Percentiles rank a stretch among this genome's conserved stretches.
These are phyloP conservation scores for Malus domestica DNA, from an alignment of 306 rosid genomes.

Conservation along the genomic window ASM211411v1 NC_041800.1:2014501-2015000, in stretches of 20 bases:
- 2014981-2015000: slow-evolving; percentile 44
- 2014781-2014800: slow-evolving; percentile 15
- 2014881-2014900: slow-evolving; percentile 63
- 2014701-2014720: neutral
- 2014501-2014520: neutral
- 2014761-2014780: neutral
- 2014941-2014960: slow-evolving; percentile 9
- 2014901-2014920: slow-evolving; percentile 11
- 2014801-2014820: slow-evolving; percentile 32
- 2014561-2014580: no score
- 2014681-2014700: no score
- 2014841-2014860: slow-evolving; percentile 23
- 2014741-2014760: neutral
- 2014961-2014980: slow-evolving; percentile 33
- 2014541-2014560: neutral
- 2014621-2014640: no score
- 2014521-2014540: neutral
- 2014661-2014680: neutral
- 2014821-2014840: neutral
- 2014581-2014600: no score
- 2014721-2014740: neutral
- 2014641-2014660: neutral
- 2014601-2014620: no score
- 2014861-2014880: slow-evolving; percentile 30
- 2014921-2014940: neutral